Evolutionary conservation across 2,329 filamentous ascomycete genomes (phyloP).

Genomic region (Aspergillus sp.): DNA sequence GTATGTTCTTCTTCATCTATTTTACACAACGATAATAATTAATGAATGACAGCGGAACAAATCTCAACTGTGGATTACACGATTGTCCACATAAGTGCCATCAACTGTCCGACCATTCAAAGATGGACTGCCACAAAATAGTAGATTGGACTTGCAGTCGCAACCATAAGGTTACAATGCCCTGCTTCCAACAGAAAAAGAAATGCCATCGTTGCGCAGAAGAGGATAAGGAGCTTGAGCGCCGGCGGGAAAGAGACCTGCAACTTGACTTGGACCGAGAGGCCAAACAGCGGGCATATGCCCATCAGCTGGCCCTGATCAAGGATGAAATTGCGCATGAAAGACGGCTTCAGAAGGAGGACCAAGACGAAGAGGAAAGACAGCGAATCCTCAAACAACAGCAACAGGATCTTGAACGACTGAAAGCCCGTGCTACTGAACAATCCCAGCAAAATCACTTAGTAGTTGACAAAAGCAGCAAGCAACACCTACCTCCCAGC

Average conservation of each 20-base stretch:
- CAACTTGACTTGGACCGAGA: slow-evolving; percentile 41
- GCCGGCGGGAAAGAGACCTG: slow-evolving; percentile 53
- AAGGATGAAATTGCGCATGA: slow-evolving; percentile 25
- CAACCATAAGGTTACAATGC: slow-evolving; percentile 50
- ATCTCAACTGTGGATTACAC: slow-evolving; percentile 60
- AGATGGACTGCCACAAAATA: slow-evolving; percentile 48
- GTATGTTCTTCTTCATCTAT: slow-evolving; percentile 41
- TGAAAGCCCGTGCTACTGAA: slow-evolving; percentile 5
- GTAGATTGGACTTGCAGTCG: slow-evolving; percentile 52
- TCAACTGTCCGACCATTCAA: slow-evolving; percentile 58
- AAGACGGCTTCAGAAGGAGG: slow-evolving; percentile 18
- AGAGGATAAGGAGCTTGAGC: slow-evolving; percentile 47
- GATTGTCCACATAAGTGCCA: slow-evolving; percentile 64
- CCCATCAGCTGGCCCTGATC: slow-evolving; percentile 21
- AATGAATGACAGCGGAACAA: slow-evolving; percentile 35
- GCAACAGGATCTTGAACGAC: slow-evolving; percentile 17
- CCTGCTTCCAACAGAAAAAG: slow-evolving; percentile 45
- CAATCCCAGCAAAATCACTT: neutral
- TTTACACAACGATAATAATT: neutral
- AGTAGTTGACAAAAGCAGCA: neutral
- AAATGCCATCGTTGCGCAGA: slow-evolving; percentile 54
- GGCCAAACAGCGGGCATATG: slow-evolving; percentile 21
- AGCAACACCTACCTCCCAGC: neutral
- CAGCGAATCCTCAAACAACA: slow-evolving; percentile 21
- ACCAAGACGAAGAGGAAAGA: slow-evolving; percentile 20